Base-by-base conservation (phyloP, 345 rosid species). In the Lepidium aucheri region DNA sequence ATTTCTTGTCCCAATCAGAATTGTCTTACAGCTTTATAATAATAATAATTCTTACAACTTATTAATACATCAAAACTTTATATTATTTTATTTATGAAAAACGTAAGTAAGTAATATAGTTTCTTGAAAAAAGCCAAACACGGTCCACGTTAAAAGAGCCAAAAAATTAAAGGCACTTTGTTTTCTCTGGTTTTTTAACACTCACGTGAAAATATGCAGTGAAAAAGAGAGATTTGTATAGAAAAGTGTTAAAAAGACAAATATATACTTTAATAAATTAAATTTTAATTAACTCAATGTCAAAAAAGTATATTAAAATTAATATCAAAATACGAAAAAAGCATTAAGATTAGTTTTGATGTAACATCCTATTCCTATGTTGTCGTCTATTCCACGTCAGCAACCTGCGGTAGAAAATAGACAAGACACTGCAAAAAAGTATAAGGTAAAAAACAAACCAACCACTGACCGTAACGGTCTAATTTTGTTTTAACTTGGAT, bases 141-240 rank as follows among this genome's bases (percentile, higher is more conserved):
- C 50, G 16, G 43, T 54, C 69, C 70, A 71, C 65, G 75, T 71
- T 71, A 55, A 71, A 71, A 71, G 65, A 46, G 35, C 65, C 65
- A 72, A 63, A 56, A 55, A n/a, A 54, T 38, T 71, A 54, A 72
- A 72, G 59, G 58, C 70, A 47, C 65, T 72, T 72, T 56, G 76
- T 71, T 72, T 63, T 55, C 59, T 72, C 52, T 72, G 44, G 63
- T 62, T 70, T 53, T 33, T 33, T 5, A 53, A 61, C 74, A 70
- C 38, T 70, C 70, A 72, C 76, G 76, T 63, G 76, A 72, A 72
- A 44, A 55, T 56, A 56, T 72, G 65, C 70, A 71, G 70, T 56
- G 76, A 55, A 47, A 71, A 62, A 63, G 58, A 72, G 63, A 17
- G 43, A 38, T 24, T 36, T 34, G 0, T 26, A 4, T 61, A 14